A percentile compares a stretch with the other conserved stretches of the same genome.
Evolutionary conservation across 176 grass and related monocot species (phyloP).

Genomic region (Triticum turgidum): DNA sequence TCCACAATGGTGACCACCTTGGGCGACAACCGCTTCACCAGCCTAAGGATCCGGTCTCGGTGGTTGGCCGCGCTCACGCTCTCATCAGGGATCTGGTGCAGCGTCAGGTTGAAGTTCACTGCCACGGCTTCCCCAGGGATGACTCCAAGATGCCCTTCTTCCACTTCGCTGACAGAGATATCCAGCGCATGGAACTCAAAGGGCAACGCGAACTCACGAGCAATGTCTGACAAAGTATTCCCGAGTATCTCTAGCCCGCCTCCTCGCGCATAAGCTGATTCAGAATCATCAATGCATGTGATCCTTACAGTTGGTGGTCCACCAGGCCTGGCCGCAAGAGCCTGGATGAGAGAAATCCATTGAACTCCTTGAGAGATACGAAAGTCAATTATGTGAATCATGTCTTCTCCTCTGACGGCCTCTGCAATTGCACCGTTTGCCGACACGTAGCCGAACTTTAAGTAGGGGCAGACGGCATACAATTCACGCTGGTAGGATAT

Average conservation of each 20-base stretch:
- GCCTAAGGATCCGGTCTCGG: conserved; percentile 62
- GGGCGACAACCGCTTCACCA: conserved; percentile 63
- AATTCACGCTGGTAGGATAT: conserved; percentile 82
- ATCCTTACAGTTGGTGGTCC: conserved; percentile 63
- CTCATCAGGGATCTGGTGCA: conserved; percentile 77
- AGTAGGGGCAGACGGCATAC: conserved; percentile 79
- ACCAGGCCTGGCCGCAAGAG: conserved; percentile 60
- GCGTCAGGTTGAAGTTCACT: conserved; percentile 77
- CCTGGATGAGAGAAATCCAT: conserved; percentile 77
- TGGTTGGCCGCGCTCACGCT: conserved; percentile 71
- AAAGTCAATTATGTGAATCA: conserved; percentile 86
- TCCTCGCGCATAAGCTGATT: conserved; percentile 43
- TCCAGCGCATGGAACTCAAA: conserved; percentile 68
- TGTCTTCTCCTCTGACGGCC: conserved; percentile 69
- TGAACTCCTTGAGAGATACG: conserved; percentile 75
- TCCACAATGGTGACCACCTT: conserved; percentile 84
- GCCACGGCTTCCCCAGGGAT: conserved; percentile 54
- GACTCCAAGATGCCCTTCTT: conserved; percentile 49
- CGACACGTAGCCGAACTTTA: conserved; percentile 86
- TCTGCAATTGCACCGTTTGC: conserved; percentile 77
- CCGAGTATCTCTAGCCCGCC: conserved; percentile 70
- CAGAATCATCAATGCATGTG: conserved; percentile 60
- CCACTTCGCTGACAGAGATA: conserved; percentile 46
- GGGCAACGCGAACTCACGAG: conserved; percentile 63
- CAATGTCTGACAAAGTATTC: conserved; percentile 56